Base-by-base conservation (phyloP, 2,329 filamentous ascomycete species). In the Dactylonectria estremocensis region DNA sequence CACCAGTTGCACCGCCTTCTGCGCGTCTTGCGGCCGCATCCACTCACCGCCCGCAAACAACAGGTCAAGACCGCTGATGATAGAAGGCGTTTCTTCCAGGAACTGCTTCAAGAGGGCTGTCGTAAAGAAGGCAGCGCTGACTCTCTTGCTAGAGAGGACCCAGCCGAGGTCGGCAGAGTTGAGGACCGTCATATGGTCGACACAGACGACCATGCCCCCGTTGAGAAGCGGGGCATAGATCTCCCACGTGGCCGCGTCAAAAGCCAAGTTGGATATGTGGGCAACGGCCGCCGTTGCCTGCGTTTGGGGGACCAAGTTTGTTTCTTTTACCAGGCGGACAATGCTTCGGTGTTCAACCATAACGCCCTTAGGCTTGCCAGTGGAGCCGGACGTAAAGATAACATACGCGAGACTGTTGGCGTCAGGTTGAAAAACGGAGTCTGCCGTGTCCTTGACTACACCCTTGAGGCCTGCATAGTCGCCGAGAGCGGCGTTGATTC, bases 1-100 rank as follows among this genome's bases (percentile, higher is more conserved):
- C 24, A 28, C 24, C 24, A 28, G 24, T 28, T 28, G 24, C 24
- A 28, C 24, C 24, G 24, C 24, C 24, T 28, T 28, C 24, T 28
- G 24, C 24, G 24, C 24, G 24, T 28, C 24, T 28, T 28, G 24
- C 7, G 14, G 53, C 7, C 1, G 57, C 50, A 13, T 70, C 70
- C 71, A 53, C 16, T 77, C 75, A 11, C 72, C 75, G 3, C 62
- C 74, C 4, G 70, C 50, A 14, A 52, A 61, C 1, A 75, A 53
- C 13, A 53, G 5, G 1, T 68, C n/a, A 1, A 75, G 40, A 1
- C 9, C 35, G 37, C 40, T 5, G 22, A 67, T 35, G 31, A 53
- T 24, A 2, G 6, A n/a, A 7, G 73, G 24, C 24, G 24, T 28
- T 68, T 14, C 33, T 57, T 10, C 67, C 1, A 75, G 57, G 46